Evolutionary conservation across 805 yeast genomes (phyloP).

Genomic region (Wickerhamomyces ciferrii): DNA sequence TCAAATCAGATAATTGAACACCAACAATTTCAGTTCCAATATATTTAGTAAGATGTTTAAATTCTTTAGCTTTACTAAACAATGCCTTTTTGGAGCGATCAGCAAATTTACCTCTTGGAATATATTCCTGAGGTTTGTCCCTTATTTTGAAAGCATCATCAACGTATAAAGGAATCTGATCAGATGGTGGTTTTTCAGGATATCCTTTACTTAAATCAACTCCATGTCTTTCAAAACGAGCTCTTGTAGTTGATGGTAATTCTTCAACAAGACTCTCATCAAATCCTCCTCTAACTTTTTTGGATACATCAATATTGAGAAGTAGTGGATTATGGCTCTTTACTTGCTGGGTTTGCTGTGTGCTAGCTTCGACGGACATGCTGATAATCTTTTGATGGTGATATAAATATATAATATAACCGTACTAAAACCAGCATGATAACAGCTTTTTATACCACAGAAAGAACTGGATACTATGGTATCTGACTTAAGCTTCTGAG

Average conservation of each 20-base stretch:
- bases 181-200: slow-evolving; percentile 23
- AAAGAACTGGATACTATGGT: too few relatives aligned
- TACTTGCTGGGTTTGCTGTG: too few relatives aligned
- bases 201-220: slow-evolving; percentile 32
- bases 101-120: slow-evolving; percentile 28
- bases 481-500: too few relatives aligned
- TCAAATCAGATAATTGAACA: slow-evolving; percentile 33
- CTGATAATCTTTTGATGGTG: too few relatives aligned
- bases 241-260: slow-evolving; percentile 12
- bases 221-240: slow-evolving; percentile 26
- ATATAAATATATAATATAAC: too few relatives aligned
- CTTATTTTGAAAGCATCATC: slow-evolving; percentile 34
- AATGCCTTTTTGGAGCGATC: slow-evolving; percentile 23
- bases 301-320: slow-evolving; percentile 3
- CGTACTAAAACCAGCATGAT: too few relatives aligned
- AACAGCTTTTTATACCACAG: too few relatives aligned
- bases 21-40: slow-evolving; percentile 45
- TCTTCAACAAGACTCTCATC: not conserved
- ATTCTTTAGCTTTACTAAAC: slow-evolving; percentile 29
- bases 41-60: slow-evolving; percentile 34
- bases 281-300: slow-evolving; percentile 1
- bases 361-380: too few relatives aligned
- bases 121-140: slow-evolving; percentile 14
- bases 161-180: slow-evolving; percentile 28
- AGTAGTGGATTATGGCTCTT: too few relatives aligned